Evolutionary conservation across 1,139 yeast species (phyloP).

Genomic region (Taphrina pruni): DNA sequence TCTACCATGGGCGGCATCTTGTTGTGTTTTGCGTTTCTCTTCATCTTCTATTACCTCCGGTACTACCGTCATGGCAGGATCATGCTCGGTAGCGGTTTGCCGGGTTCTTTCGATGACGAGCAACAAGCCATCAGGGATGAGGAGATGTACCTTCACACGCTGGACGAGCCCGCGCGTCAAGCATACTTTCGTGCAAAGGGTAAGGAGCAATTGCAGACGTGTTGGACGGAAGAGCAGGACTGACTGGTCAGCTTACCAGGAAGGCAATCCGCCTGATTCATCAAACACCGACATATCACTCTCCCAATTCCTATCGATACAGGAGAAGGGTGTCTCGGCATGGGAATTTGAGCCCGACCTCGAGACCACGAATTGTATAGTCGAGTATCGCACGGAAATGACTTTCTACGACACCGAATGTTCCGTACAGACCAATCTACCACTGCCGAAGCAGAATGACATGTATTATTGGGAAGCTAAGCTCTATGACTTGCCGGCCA

Average conservation of each 20-base stretch:
- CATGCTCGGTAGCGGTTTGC: conserved; percentile 48
- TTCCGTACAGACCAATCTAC: conserved; percentile 81
- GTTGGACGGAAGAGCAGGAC: conserved; percentile 48
- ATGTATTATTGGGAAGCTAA: conserved; percentile 91
- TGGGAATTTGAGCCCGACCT: conserved; percentile 86
- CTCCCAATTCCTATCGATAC: conserved; percentile 64
- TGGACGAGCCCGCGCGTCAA: conserved; percentile 59
- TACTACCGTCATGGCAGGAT: conserved; percentile 38
- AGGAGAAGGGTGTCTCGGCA: conserved; percentile 90
- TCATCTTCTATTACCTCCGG: conserved; percentile 31
- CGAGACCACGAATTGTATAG: conserved; percentile 63
- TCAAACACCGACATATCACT: conserved; percentile 54
- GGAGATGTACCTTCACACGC: conserved; percentile 69
- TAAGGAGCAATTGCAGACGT: conserved; percentile 2
- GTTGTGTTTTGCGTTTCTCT: conserved; percentile 47
- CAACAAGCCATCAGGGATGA: conserved; percentile 70
- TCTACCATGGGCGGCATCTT: conserved; percentile 48
- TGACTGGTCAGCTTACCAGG: conserved; percentile 53
- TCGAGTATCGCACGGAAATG: conserved; percentile 76
- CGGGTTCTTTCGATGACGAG: conserved; percentile 69
- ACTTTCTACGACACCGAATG: conserved; percentile 73
- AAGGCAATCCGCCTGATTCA: conserved; percentile 57
- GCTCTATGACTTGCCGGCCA: conserved; percentile 65
- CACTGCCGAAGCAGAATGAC: conserved; percentile 83
- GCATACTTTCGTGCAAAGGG: conserved; percentile 65